phyloP scores from a whole-genome alignment of 306 rosid species.

The Vigna unguiculata region DNA sequence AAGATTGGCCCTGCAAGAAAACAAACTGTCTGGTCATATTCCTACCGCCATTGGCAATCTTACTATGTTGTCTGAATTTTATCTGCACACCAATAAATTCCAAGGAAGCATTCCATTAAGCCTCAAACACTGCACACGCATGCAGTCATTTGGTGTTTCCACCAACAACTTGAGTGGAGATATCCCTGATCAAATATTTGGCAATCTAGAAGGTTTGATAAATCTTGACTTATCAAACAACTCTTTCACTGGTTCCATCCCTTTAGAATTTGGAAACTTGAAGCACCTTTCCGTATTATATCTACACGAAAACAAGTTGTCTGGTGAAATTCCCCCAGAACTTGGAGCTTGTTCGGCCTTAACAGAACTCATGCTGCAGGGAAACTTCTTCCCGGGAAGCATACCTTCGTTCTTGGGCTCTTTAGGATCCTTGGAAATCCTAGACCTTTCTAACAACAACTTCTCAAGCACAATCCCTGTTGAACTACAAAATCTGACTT shows the following conservation, averaged over 20 bases:
- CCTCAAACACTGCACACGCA: not conserved
- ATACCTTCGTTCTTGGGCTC: constrained; percentile 29
- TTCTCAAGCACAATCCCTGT: constrained; percentile 37
- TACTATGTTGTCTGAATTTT: constrained; percentile 20
- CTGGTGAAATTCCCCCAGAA: constrained; percentile 41
- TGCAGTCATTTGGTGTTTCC: not conserved
- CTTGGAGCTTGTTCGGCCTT: constrained; percentile 31
- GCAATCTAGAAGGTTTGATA: constrained; percentile 18
- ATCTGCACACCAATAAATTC: not conserved
- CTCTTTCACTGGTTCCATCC: constrained; percentile 38
- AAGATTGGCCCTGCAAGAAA: not conserved
- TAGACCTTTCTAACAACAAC: constrained; percentile 48
- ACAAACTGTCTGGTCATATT: constrained; percentile 36
- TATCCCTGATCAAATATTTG: constrained; percentile 28
- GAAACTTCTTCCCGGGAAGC: constrained; percentile 38
- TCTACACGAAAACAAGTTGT: constrained; percentile 24
- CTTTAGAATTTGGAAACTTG: constrained; percentile 42
- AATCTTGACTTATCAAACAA: constrained; percentile 11
- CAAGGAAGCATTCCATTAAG: constrained; percentile 39
- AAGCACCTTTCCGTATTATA: constrained; percentile 19
- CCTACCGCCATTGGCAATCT: constrained; percentile 39
- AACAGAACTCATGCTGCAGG: not conserved
- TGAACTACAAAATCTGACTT: constrained; percentile 28
- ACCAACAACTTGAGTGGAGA: constrained; percentile 30
- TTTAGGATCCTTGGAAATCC: constrained; percentile 14